Conservation (phyloP, 768 basidiomycete genomes). For the Tylopilus intermedius region DNA sequence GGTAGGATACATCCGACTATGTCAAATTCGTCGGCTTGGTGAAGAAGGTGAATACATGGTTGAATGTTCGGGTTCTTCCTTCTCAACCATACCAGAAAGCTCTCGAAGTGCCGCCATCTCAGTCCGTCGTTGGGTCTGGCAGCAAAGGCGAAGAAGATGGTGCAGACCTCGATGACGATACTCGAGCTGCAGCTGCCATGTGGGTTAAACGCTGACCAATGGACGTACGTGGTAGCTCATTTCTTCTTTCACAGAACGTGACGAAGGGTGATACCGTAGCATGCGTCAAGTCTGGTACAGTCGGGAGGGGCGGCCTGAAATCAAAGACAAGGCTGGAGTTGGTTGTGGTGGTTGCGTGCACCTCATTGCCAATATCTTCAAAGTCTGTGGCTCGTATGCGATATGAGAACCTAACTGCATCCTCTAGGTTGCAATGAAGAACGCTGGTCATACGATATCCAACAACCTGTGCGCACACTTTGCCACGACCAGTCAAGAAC, state of each 20-base stretch:
- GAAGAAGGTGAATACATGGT: constrained; percentile 40
- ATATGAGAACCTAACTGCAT: neutral
- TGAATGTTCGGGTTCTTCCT: neutral
- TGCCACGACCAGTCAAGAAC: constrained; percentile 55
- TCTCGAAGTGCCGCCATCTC: constrained; percentile 57
- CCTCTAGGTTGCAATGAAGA: constrained; percentile 59
- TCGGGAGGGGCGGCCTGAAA: constrained; percentile 51
- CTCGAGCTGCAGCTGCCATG: constrained; percentile 72
- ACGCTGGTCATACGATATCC: constrained; percentile 52
- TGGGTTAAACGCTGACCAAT: constrained; percentile 16
- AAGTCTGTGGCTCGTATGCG: constrained; percentile 18
- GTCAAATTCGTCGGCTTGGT: constrained; percentile 65
- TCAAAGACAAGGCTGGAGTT: constrained; percentile 59
- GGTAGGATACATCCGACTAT: constrained; percentile 69
- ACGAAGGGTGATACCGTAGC: constrained; percentile 51
- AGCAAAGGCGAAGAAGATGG: constrained; percentile 53
- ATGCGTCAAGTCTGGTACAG: constrained; percentile 47
- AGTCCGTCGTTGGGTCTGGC: constrained; percentile 58
- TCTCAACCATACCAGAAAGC: constrained; percentile 43
- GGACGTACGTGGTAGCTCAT: neutral
- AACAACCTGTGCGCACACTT: constrained; percentile 67
- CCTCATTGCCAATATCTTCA: constrained; percentile 40
- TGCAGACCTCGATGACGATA: constrained; percentile 64
- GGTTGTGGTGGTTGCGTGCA: constrained; percentile 76
- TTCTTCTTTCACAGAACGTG: constrained; percentile 44